Evolutionary conservation across 108 stramenopile species (phyloP).

Genomic region (Schizochytrium sp.): DNA sequence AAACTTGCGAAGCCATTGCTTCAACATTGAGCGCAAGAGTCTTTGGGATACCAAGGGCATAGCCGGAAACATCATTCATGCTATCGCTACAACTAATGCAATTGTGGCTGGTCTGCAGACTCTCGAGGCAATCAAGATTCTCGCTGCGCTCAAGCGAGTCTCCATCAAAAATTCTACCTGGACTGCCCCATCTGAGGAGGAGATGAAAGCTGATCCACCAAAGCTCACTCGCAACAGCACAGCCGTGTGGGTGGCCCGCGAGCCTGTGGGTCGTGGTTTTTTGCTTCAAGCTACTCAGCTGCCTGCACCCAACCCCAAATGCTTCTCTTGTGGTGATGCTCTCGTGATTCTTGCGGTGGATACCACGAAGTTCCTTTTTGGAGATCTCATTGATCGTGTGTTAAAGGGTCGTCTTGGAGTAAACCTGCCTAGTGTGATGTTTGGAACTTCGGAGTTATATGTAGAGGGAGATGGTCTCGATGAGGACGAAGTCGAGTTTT

Average conservation of each 20-base stretch:
- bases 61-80: constrained; percentile 99
- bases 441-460: constrained; percentile 55
- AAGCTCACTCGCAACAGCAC: constrained; percentile 26
- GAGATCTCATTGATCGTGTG: constrained; percentile 59
- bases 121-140: constrained; percentile 73
- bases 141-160: constrained; percentile 35
- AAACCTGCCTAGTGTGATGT: constrained; percentile 59
- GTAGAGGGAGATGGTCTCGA: constrained; percentile 63
- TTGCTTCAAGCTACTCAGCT: constrained; percentile 68
- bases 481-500: constrained; percentile 61
- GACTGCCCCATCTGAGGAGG: background rate
- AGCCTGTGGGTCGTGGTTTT: constrained; percentile 69
- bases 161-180: background rate
- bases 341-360: constrained; percentile 53
- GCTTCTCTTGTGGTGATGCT: constrained; percentile 67
- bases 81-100: constrained; percentile 99
- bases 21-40: constrained; percentile 87
- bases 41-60: constrained; percentile 93
- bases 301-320: constrained; percentile 62
- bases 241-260: constrained; percentile 61
- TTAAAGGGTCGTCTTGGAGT: constrained; percentile 64
- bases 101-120: constrained; percentile 87
- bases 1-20: constrained; percentile 88
- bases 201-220: background rate
- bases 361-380: constrained; percentile 59